Base-by-base conservation (phyloP, 495 filamentous ascomycete species). In the Choiromyces venosus region DNA sequence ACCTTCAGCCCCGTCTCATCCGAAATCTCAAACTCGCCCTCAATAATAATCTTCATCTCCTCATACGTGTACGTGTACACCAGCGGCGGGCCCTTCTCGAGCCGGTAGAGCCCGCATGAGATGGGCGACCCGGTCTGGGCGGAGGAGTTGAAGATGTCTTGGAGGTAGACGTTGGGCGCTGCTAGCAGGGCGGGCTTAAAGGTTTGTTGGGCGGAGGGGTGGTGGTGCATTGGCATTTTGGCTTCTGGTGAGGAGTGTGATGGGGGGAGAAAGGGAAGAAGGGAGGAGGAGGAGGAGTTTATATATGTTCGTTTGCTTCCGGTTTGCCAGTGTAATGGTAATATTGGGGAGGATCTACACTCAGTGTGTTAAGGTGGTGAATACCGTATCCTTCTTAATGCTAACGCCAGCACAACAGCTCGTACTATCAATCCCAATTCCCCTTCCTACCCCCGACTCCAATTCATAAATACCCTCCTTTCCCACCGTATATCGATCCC, bases 41-140 rank as follows among this genome's bases (percentile, higher is more conserved):
- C 91, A 9, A 94, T 83, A 74, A 93, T 91, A 74, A 93, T 91
- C 84, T 71, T 65, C 87, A 88, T 91, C 83, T 92, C 91, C 75
- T 92, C 87, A 81, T 93, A 93, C 65, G 86, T 89, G 80, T 93
- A 92, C 42, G 84, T 87, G 82, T 93, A 93, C 36, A 91, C 87
- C 69, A 93, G 86, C 0, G 89, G 89, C 1, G 89, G 90, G 73
- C 91, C 90, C 73, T 90, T 90, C 78, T 92, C 89, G 37, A 92
- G 84, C 29, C 90, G 87, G 83, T 92, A 93, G 81, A 93, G 89
- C 42, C 91, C 91, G 52, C 85, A 83, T 0, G 87, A 88, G 81
- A 93, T 89, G 70, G 90, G 90, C 73, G 87, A 87, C 65, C 86
- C 85, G 37, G 89, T 83, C 79, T 89, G 85, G 70, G 86, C 85